Conservation (phyloP, 805 yeast genomes). For the Nematodospora valgi region DNA sequence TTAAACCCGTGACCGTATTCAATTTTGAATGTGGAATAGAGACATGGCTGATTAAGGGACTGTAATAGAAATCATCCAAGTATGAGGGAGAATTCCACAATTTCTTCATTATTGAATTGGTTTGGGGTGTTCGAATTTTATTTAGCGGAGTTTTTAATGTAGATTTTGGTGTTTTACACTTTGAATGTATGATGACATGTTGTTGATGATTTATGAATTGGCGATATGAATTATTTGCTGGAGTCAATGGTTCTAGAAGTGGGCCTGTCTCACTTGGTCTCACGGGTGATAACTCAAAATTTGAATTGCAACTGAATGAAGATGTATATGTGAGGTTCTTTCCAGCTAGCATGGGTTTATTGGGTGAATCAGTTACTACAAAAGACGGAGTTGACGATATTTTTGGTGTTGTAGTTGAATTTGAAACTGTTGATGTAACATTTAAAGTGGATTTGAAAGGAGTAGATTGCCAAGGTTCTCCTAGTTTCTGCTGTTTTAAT, state of each 20-base stretch:
- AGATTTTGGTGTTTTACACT: slow-evolving; percentile 33
- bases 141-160: slow-evolving; percentile 33
- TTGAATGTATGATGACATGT: slow-evolving; percentile 7
- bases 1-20: slow-evolving; percentile 20
- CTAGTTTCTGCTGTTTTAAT: slow-evolving; percentile 8
- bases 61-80: slow-evolving; percentile 63
- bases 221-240: slow-evolving; percentile 22
- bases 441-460: neutral
- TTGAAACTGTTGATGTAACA: slow-evolving; percentile 4
- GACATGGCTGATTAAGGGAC: slow-evolving; percentile 23
- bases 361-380: slow-evolving; percentile 32
- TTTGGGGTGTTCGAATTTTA: slow-evolving; percentile 35
- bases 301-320: slow-evolving; percentile 63
- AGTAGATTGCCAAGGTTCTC: slow-evolving; percentile 4
- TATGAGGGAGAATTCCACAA: slow-evolving; percentile 67
- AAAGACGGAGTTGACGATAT: slow-evolving; percentile 16
- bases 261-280: slow-evolving; percentile 62
- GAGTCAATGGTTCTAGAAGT: slow-evolving; percentile 61
- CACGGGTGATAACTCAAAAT: slow-evolving; percentile 60
- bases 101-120: slow-evolving; percentile 46
- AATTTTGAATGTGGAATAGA: slow-evolving; percentile 9
- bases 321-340: slow-evolving; percentile 53
- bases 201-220: slow-evolving; percentile 5
- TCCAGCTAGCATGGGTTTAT: slow-evolving; percentile 37
- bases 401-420: slow-evolving; percentile 3